A percentile compares a stretch with the other conserved stretches of the same genome.
These are phyloP conservation scores for Selaginella tamariscina DNA, from an alignment of 75 land plant species.

Conservation along the genomic window DNA sequence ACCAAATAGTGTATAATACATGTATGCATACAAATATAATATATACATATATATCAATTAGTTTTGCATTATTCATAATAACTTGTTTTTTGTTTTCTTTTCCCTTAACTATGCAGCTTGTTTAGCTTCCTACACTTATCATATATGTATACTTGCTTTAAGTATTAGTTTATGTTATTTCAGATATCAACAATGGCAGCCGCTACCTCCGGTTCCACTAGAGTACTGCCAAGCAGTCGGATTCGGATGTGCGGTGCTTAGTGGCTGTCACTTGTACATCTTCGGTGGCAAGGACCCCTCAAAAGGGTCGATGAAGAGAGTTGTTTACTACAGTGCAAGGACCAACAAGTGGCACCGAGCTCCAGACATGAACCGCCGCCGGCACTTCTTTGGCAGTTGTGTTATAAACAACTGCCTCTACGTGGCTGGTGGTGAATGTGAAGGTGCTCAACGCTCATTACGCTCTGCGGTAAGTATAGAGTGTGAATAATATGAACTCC, in stretches of 20 bases:
- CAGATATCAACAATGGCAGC: conserved; percentile 55
- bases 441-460: conserved; percentile 50
- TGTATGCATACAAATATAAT: too few species aligned
- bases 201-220: conserved; percentile 54
- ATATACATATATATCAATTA: too few species aligned
- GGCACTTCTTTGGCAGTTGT: conserved; percentile 64
- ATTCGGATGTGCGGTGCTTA: conserved; percentile 61
- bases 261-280: conserved; percentile 61
- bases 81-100: too few species aligned
- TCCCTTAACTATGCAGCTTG: too few species aligned
- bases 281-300: conserved; percentile 63
- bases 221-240: conserved; percentile 62
- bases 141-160: too few species aligned
- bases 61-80: too few species aligned
- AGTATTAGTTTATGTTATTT: conserved; percentile 1
- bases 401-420: conserved; percentile 63
- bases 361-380: conserved; percentile 52
- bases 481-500: too few species aligned
- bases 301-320: conserved; percentile 55
- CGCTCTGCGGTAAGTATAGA: too few species aligned
- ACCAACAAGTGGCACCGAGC: conserved; percentile 72
- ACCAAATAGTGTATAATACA: too few species aligned
- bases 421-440: conserved; percentile 72
- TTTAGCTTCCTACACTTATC: too few species aligned
- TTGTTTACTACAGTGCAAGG: conserved; percentile 56